Conservation (phyloP, 2,329 filamentous ascomycete species). For the Raffaelea arxii region DNA sequence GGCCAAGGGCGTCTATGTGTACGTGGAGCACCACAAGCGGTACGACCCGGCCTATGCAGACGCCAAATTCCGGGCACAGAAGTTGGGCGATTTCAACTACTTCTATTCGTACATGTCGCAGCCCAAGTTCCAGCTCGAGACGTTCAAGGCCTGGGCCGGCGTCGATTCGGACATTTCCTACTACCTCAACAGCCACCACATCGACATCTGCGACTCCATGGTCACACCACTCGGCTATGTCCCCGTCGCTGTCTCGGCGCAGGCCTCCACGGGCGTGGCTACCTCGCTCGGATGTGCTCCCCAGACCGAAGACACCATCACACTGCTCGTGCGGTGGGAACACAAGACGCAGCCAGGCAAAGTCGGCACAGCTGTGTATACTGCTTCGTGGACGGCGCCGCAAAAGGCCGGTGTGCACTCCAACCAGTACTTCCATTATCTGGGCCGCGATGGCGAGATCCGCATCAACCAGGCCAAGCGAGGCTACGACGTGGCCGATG, state of each 20-base stretch:
- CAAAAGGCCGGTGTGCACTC: constrained; percentile 91
- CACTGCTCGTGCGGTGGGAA: constrained; percentile 79
- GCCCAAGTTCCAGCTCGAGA: constrained; percentile 83
- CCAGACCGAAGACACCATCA: constrained; percentile 87
- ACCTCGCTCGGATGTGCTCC: constrained; percentile 67
- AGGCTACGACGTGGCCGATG: constrained; percentile 89
- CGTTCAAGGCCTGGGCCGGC: constrained; percentile 90
- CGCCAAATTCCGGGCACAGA: constrained; percentile 65
- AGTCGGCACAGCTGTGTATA: constrained; percentile 80
- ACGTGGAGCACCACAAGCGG: constrained; percentile 93
- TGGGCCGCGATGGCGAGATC: constrained; percentile 75
- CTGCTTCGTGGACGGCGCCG: constrained; percentile 88
- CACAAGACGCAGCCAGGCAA: constrained; percentile 59
- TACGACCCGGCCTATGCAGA: constrained; percentile 91
- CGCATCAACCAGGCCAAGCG: constrained; percentile 83
- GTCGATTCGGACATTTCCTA: constrained; percentile 90
- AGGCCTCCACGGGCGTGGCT: constrained; percentile 69
- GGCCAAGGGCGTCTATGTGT: constrained; percentile 76
- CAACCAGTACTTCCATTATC: constrained; percentile 95
- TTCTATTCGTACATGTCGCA: constrained; percentile 97
- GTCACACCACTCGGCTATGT: constrained; percentile 61
- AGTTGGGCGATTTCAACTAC: constrained; percentile 92
- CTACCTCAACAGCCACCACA: constrained; percentile 91
- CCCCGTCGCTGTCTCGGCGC: constrained; percentile 70
- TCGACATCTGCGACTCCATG: constrained; percentile 91